A percentile compares a stretch with the other conserved stretches of the same genome.
Conservation (phyloP, 257 asterid genomes). For the Ocimum tenuiflorum region DNA sequence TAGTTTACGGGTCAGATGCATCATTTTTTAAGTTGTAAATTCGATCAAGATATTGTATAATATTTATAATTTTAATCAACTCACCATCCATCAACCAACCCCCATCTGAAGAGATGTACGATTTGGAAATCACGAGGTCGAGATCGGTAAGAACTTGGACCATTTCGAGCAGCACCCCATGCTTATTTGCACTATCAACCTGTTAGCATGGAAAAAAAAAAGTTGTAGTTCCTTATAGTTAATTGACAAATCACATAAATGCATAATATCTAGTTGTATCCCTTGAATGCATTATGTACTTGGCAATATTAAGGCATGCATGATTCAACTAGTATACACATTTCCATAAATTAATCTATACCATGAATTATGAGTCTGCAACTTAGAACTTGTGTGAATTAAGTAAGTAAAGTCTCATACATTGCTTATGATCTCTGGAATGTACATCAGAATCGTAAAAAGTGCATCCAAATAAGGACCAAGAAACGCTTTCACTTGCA, state of each 20-base stretch:
- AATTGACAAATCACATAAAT: not conserved
- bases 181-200: slow-evolving; percentile 89
- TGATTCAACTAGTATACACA: too few relatives aligned
- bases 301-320: not conserved
- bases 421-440: not conserved
- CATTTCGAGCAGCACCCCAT: slow-evolving; percentile 78
- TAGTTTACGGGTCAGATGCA: not conserved
- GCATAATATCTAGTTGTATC: slow-evolving; percentile 6
- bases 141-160: slow-evolving; percentile 91
- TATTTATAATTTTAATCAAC: slow-evolving; percentile 13
- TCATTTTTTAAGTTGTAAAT: not conserved
- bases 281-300: not conserved
- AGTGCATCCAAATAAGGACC: too few relatives aligned
- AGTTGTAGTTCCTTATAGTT: not conserved
- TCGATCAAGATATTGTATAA: not conserved
- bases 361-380: not conserved
- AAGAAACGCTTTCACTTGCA: too few relatives aligned
- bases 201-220: slow-evolving; percentile 23
- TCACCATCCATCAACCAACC: slow-evolving; percentile 97
- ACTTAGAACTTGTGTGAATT: not conserved
- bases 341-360: not conserved
- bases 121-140: slow-evolving; percentile 72
- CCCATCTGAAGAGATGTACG: slow-evolving; percentile 89
- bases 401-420: not conserved
- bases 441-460: too few relatives aligned